These are phyloP conservation scores for Orbilia quercus DNA, from an alignment of 2,329 filamentous ascomycete genomes.

Conservation along the genomic window DNA sequence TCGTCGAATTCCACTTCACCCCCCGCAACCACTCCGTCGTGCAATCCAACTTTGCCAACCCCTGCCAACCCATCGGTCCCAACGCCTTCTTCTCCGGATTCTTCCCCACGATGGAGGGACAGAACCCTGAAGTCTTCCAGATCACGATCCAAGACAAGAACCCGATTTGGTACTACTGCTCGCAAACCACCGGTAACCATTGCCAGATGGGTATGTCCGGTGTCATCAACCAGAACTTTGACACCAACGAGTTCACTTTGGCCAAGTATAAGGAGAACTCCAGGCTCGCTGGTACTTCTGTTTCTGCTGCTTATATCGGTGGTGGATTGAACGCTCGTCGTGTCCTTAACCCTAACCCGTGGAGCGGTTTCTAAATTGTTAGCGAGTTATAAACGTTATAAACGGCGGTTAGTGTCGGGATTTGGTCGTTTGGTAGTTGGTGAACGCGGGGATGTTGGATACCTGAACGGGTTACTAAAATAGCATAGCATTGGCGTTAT, in stretches of 20 bases:
- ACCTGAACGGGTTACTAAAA: too few relatives aligned
- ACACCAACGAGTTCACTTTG: slow-evolving; percentile 48
- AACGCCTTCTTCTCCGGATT: slow-evolving; percentile 65
- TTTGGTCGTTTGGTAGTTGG: background rate
- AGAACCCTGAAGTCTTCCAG: slow-evolving; percentile 64
- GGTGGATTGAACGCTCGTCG: slow-evolving; percentile 28
- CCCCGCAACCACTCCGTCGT: slow-evolving; percentile 68
- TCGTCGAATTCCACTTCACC: slow-evolving; percentile 70
- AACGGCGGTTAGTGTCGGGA: background rate
- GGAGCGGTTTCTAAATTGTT: slow-evolving; percentile 47
- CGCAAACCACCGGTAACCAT: slow-evolving; percentile 64
- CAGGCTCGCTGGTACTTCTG: slow-evolving; percentile 5
- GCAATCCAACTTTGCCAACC: slow-evolving; percentile 64
- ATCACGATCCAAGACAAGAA: slow-evolving; percentile 65
- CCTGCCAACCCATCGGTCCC: slow-evolving; percentile 62
- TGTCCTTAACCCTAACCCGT: slow-evolving; percentile 48
- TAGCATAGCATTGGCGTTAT: too few relatives aligned
- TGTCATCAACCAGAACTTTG: slow-evolving; percentile 65
- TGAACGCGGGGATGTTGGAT: background rate
- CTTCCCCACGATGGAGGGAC: slow-evolving; percentile 61
- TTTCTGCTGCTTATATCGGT: slow-evolving; percentile 20
- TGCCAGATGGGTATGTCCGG: slow-evolving; percentile 68
- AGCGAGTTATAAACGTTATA: background rate
- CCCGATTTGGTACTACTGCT: slow-evolving; percentile 68
- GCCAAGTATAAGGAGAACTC: slow-evolving; percentile 32